Evolutionary conservation across 2,329 filamentous ascomycete species (phyloP).

Genomic region (Rutstroemia sp.): DNA sequence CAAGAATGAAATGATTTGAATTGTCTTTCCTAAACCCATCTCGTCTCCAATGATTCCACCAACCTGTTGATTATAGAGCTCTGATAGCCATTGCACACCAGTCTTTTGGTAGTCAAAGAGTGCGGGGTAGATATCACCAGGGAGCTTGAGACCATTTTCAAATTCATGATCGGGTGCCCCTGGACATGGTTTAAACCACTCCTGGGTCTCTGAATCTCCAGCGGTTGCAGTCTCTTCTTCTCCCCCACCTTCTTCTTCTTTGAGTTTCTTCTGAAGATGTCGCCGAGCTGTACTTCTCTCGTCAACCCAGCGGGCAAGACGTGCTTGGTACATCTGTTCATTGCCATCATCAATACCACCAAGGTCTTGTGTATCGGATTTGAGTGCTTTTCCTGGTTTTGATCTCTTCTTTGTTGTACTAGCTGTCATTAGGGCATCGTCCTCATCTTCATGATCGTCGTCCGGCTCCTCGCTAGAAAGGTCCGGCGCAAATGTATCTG

Average conservation of each 20-base stretch:
- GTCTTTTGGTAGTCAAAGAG: conserved; percentile 97
- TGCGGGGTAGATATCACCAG: conserved; percentile 86
- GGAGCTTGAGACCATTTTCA: conserved; percentile 66
- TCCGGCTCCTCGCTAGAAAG: conserved; percentile 18
- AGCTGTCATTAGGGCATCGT: conserved; percentile 35
- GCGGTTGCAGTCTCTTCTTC: conserved; percentile 38
- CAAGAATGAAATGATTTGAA: conserved; percentile 59
- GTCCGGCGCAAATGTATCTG: conserved; percentile 24
- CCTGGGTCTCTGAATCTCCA: conserved; percentile 36
- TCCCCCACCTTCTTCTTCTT: conserved; percentile 30
- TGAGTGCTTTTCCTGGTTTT: conserved; percentile 15
- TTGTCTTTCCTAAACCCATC: conserved; percentile 98
- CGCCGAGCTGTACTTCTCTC: conserved; percentile 53
- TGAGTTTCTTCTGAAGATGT: conserved; percentile 29
- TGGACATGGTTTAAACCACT: conserved; percentile 86
- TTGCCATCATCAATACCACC: conserved; percentile 74
- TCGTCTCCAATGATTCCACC: conserved; percentile 95
- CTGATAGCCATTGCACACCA: conserved; percentile 91
- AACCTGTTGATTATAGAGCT: conserved; percentile 81
- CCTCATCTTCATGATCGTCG: conserved; percentile 22
- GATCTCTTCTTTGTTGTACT: conserved; percentile 32
- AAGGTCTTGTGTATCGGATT: conserved; percentile 29
- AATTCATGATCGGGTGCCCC: conserved; percentile 69
- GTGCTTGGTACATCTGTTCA: conserved; percentile 68
- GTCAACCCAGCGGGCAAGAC: conserved; percentile 68